These are phyloP conservation scores for Calonectria honghensis DNA, from an alignment of 2,329 filamentous ascomycete genomes.

Conservation along the genomic window DNA sequence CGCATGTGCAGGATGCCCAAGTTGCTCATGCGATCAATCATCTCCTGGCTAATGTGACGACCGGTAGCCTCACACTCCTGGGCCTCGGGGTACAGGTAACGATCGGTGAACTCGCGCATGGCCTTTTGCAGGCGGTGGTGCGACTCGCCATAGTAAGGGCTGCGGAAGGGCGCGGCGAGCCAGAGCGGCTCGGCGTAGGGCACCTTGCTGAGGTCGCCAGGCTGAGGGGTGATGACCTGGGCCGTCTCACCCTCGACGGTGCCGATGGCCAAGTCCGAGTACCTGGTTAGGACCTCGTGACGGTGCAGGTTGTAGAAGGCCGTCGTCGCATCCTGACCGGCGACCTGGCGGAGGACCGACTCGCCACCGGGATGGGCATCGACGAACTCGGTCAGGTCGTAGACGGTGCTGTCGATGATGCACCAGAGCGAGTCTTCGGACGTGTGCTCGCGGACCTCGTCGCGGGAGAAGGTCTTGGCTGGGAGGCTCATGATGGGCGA, in stretches of 20 bases:
- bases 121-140: conserved; percentile 82
- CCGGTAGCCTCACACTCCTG: conserved; percentile 85
- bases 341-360: conserved; percentile 86
- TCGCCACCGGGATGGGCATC: conserved; percentile 90
- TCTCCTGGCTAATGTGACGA: conserved; percentile 80
- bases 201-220: conserved; percentile 84
- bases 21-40: conserved; percentile 87
- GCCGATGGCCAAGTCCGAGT: conserved; percentile 84
- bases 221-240: conserved; percentile 80
- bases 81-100: conserved; percentile 83
- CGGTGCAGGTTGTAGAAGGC: conserved; percentile 95
- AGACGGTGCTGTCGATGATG: conserved; percentile 90
- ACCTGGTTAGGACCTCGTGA: conserved; percentile 91
- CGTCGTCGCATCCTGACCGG: conserved; percentile 86
- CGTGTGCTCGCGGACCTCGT: conserved; percentile 84
- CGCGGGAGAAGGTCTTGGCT: conserved; percentile 73
- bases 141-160: conserved; percentile 86
- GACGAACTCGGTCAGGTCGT: conserved; percentile 89
- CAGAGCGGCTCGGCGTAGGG: conserved; percentile 92
- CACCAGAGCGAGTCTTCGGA: conserved; percentile 86
- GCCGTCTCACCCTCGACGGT: conserved; percentile 84
- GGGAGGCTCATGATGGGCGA: conserved; percentile 59
- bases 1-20: conserved; percentile 87
- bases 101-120: conserved; percentile 83
- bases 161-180: conserved; percentile 85